phyloP scores from a whole-genome alignment of 305 asterid genomes.

The Fraxinus dipetala region DNA sequence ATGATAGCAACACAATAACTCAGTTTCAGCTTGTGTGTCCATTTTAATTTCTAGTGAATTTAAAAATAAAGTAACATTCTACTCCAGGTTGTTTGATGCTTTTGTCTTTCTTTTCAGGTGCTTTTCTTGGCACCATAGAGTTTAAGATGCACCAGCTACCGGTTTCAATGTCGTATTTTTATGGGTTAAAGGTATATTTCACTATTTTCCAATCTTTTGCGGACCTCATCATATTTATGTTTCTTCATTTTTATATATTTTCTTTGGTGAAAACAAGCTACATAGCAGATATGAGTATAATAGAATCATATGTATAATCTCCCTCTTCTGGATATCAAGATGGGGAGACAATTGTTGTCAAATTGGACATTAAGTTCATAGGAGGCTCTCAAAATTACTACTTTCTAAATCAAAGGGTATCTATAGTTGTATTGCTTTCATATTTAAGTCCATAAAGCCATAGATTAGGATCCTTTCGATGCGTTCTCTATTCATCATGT shows the following conservation, averaged over 20 bases:
- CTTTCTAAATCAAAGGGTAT: not conserved
- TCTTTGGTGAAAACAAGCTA: not conserved
- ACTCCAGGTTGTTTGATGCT: constrained; percentile 4
- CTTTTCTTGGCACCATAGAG: constrained; percentile 20
- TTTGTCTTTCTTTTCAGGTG: constrained; percentile 16
- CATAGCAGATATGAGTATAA: not conserved
- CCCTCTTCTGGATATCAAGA: not conserved
- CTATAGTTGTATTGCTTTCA: not conserved
- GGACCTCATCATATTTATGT: not conserved
- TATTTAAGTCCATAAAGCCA: not conserved
- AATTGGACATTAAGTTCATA: not conserved
- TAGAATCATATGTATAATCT: not conserved
- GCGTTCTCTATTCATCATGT: not conserved
- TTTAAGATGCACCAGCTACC: constrained; percentile 26
- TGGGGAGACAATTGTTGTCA: not conserved
- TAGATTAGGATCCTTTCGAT: not conserved
- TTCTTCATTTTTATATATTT: not conserved
- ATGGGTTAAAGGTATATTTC: constrained; percentile 37
- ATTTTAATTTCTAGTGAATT: not conserved
- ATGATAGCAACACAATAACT: not conserved
- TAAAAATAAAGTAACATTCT: not conserved
- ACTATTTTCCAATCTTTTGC: not conserved
- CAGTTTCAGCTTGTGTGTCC: not conserved
- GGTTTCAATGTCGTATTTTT: constrained; percentile 29
- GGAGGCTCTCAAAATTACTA: not conserved